Evolutionary conservation across 2,329 filamentous ascomycete species (phyloP), one percentile per base, ranked within the genome.

Genomic region (Talaromyces atroroseus): DNA sequence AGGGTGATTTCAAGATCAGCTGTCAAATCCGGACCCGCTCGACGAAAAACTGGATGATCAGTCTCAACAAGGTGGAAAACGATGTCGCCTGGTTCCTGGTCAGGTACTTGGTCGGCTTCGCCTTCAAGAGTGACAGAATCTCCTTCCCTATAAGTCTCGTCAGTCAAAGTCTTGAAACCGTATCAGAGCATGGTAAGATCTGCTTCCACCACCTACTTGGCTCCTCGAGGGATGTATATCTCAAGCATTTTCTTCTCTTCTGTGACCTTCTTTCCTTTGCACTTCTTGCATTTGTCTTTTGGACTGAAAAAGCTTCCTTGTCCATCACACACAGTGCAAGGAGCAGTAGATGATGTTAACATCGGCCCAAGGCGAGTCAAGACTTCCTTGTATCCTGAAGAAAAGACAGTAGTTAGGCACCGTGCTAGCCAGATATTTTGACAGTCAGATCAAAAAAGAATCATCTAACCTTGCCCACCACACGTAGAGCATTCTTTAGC

Each of bases 201-300:
- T 42, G n/a, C 38, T 10, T 44, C 12, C 40, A 23, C 11, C 40
- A 63, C 74, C 56, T 65, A 86, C 78, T 83, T 83, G 40, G 88
- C 88, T 48, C 92, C 92, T 52, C 89, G 85, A 10, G 92, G 91
- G 59, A 99, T 96, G 76, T 97, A 97, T 52, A 99, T 87, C 76
- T 99, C 94, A 59, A 99, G 80, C 3, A 92, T 89, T 78, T 97
- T 99, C 74, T 89, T 94, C 74, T 94, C 89, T 66, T 91, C 87
- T 46, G 85, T 84, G 14, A 90, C 91, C 60, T 90, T 84, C 73
- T 89, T 89, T 67, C 94, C 94, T 77, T 97, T 97, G 84, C 94
- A 99, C 79, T 94, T 96, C 81, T 95, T 96, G 80, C 94, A 99
- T 70, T 90, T 90, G 68, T 99, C 94, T 79, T 97, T 97, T 68